phyloP scores from a whole-genome alignment of 2,329 filamentous ascomycete genomes.

The Paraconiothyrium sp. region DNA sequence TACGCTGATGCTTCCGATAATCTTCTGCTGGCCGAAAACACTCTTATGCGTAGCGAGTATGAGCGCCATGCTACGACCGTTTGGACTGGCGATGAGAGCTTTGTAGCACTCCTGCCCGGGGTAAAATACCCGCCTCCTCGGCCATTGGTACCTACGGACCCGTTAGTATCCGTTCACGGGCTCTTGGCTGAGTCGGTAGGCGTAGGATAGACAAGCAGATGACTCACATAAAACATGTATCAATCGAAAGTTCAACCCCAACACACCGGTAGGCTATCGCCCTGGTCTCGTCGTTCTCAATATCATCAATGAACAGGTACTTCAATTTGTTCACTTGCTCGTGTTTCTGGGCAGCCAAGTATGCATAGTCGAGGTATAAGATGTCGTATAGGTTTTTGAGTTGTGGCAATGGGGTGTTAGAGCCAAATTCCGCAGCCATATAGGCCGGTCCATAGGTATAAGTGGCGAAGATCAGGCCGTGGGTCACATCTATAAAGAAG shows the following conservation, averaged over 20 bases:
- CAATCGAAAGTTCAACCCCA: background rate
- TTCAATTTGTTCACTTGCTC: background rate
- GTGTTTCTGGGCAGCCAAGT: background rate
- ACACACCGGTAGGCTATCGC: background rate
- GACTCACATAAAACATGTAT: background rate
- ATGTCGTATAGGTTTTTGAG: conserved; percentile 18
- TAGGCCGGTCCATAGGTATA: conserved; percentile 6
- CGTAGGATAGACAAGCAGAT: background rate
- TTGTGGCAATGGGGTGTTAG: conserved; percentile 14
- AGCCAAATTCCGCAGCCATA: background rate
- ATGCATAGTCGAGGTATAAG: conserved; percentile 15
- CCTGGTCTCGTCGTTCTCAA: background rate
- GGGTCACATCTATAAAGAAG: conserved; percentile 12
- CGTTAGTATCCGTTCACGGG: background rate
- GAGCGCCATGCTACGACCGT: conserved; percentile 12
- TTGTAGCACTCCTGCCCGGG: background rate
- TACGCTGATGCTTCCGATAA: background rate
- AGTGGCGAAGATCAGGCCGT: conserved; percentile 15
- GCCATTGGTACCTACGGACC: background rate
- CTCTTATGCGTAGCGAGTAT: conserved; percentile 12
- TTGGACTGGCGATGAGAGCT: conserved; percentile 9
- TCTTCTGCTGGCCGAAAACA: conserved; percentile 11
- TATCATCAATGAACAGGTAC: background rate
- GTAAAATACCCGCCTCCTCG: background rate
- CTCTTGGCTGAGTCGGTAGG: background rate